phyloP scores from a whole-genome alignment of 805 yeast genomes.

The Kregervanrija delftensis region DNA sequence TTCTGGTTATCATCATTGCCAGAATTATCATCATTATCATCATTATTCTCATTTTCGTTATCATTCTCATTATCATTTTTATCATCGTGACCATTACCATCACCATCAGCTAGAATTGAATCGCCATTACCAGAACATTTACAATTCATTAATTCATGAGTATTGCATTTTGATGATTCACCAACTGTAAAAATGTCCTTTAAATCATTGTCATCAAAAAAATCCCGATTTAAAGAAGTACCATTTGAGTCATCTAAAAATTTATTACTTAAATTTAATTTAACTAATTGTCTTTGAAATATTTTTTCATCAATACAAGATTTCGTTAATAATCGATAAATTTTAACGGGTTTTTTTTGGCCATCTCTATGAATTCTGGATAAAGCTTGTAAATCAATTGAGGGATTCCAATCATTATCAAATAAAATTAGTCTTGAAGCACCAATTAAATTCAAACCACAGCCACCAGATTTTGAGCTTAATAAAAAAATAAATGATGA shows the following conservation, averaged over 20 bases:
- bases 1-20: slow-evolving; percentile 3
- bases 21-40: slow-evolving; percentile 17
- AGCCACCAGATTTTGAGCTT: slow-evolving; percentile 91
- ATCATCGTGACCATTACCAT: slow-evolving; percentile 4
- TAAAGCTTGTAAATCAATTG: slow-evolving; percentile 90
- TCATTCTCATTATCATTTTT: slow-evolving; percentile 11
- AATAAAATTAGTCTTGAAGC: slow-evolving; percentile 79
- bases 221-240: slow-evolving; percentile 44
- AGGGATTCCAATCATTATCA: slow-evolving; percentile 97
- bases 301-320: slow-evolving; percentile 95
- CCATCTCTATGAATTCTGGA: slow-evolving; percentile 95
- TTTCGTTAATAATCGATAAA: slow-evolving; percentile 77
- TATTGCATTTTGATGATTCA: slow-evolving; percentile 47
- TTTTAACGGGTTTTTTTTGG: slow-evolving; percentile 67
- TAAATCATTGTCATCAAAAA: slow-evolving; percentile 64
- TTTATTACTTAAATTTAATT: slow-evolving; percentile 68
- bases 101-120: slow-evolving; percentile 13
- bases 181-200: slow-evolving; percentile 66
- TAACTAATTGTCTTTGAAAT: slow-evolving; percentile 83
- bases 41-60: slow-evolving; percentile 12
- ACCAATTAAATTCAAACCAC: slow-evolving; percentile 84
- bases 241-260: slow-evolving; percentile 41
- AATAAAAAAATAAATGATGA: slow-evolving; percentile 59
- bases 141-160: slow-evolving; percentile 73
- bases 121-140: slow-evolving; percentile 51